Percentiles rank a stretch among this genome's conserved stretches.
Conservation (phyloP, 805 yeast genomes). For the Candida multigemmis region DNA sequence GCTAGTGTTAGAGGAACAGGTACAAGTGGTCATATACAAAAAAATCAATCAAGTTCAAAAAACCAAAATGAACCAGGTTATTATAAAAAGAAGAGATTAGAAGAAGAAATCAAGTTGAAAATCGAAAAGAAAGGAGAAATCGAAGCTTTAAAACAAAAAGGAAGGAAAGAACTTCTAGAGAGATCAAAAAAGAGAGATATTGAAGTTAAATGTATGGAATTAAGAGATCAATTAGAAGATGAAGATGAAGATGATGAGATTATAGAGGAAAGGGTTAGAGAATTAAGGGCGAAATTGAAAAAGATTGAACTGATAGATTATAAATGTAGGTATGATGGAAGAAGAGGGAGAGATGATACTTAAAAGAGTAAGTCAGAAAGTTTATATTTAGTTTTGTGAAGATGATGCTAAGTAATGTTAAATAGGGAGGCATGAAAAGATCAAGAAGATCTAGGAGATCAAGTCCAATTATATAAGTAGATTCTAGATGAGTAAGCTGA, state of each 20-base stretch:
- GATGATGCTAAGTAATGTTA: too few relatives aligned
- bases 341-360: background rate
- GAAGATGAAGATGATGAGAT: slow-evolving; percentile 24
- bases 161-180: slow-evolving; percentile 10
- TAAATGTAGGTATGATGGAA: background rate
- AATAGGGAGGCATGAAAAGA: too few relatives aligned
- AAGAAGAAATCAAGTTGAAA: slow-evolving; percentile 7
- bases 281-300: slow-evolving; percentile 11
- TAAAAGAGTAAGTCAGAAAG: too few relatives aligned
- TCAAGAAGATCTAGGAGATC: too few relatives aligned
- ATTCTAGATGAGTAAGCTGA: too few relatives aligned
- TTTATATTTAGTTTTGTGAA: too few relatives aligned
- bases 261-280: slow-evolving; percentile 12
- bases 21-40: slow-evolving; percentile 53
- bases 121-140: slow-evolving; percentile 18
- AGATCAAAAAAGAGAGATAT: slow-evolving; percentile 27
- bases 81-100: slow-evolving; percentile 4
- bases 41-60: slow-evolving; percentile 22
- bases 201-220: slow-evolving; percentile 41
- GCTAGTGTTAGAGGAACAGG: slow-evolving; percentile 56
- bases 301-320: too few relatives aligned
- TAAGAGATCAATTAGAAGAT: slow-evolving; percentile 45
- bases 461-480: too few relatives aligned
- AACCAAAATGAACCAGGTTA: slow-evolving; percentile 12
- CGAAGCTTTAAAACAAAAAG: slow-evolving; percentile 8